Conservation (phyloP, 345 rosid species). For the Aurinia saxatilis region DNA sequence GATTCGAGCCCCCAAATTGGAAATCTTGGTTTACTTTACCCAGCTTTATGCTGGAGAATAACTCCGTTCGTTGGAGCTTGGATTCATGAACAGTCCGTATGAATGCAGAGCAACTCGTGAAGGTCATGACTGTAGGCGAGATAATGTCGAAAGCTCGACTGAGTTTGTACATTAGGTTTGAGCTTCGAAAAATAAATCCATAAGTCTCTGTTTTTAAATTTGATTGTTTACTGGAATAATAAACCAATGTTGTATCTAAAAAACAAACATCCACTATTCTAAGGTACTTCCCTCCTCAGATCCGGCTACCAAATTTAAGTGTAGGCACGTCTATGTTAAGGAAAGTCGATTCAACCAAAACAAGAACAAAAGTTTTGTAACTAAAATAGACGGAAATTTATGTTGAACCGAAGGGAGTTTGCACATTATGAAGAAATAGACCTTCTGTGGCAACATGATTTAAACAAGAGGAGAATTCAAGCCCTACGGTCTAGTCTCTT, state of each 20-base stretch:
- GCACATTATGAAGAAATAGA: neutral
- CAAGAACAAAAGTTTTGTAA: too few relatives aligned
- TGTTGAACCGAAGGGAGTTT: too few relatives aligned
- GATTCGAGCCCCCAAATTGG: neutral
- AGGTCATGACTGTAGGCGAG: conserved; percentile 15
- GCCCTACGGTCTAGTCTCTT: neutral
- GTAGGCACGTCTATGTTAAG: too few relatives aligned
- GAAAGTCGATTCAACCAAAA: too few relatives aligned
- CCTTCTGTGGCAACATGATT: neutral
- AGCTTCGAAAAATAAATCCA: neutral
- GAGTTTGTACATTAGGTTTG: conserved; percentile 25
- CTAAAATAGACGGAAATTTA: too few relatives aligned
- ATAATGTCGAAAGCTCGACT: conserved; percentile 26
- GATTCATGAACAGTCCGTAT: conserved; percentile 8
- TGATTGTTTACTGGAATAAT: conserved; percentile 1
- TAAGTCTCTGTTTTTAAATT: neutral
- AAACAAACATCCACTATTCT: neutral
- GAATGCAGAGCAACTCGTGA: neutral
- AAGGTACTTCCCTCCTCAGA: too few relatives aligned
- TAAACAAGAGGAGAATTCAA: neutral
- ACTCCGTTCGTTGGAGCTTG: conserved; percentile 7
- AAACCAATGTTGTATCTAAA: conserved; percentile 17
- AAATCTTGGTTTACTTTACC: conserved; percentile 11
- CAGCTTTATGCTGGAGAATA: conserved; percentile 23
- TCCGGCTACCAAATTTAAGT: too few relatives aligned